A percentile compares a stretch with the other conserved stretches of the same genome.
Conservation (phyloP, 75 land plant genomes). For the Pseudotsuga menziesii region DNA sequence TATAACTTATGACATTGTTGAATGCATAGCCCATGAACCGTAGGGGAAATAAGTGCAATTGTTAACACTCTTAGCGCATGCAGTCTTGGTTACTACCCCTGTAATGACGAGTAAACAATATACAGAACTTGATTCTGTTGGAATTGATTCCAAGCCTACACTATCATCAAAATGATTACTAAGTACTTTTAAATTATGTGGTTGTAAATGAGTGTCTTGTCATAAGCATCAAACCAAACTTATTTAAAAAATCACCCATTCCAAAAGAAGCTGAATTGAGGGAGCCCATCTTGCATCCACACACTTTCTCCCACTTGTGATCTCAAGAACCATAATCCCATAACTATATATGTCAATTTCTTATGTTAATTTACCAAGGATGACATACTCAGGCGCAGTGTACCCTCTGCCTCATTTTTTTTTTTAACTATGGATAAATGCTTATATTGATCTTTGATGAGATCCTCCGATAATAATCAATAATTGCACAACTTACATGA, state of each 20-base stretch:
- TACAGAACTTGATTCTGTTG: slow-evolving; percentile 14
- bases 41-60: too few species aligned
- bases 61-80: too few species aligned
- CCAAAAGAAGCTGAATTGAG: slow-evolving; percentile 7
- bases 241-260: neutral
- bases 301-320: slow-evolving; percentile 19
- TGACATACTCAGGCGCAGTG: too few species aligned
- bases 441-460: too few species aligned
- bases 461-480: too few species aligned
- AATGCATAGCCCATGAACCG: too few species aligned
- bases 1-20: too few species aligned
- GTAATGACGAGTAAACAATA: slow-evolving; percentile 15
- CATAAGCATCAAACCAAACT: neutral
- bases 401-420: too few species aligned
- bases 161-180: neutral
- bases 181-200: too few species aligned
- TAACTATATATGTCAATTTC: slow-evolving; percentile 24
- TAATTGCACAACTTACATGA: neutral
- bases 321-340: slow-evolving; percentile 23
- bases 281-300: neutral
- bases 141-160: slow-evolving; percentile 29
- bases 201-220: too few species aligned
- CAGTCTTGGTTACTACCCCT: neutral
- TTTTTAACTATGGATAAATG: too few species aligned
- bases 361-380: slow-evolving; percentile 9